These are phyloP conservation scores for Wickerhamiella australiensis DNA, from an alignment of 805 yeast species.

Conservation along the genomic window DNA sequence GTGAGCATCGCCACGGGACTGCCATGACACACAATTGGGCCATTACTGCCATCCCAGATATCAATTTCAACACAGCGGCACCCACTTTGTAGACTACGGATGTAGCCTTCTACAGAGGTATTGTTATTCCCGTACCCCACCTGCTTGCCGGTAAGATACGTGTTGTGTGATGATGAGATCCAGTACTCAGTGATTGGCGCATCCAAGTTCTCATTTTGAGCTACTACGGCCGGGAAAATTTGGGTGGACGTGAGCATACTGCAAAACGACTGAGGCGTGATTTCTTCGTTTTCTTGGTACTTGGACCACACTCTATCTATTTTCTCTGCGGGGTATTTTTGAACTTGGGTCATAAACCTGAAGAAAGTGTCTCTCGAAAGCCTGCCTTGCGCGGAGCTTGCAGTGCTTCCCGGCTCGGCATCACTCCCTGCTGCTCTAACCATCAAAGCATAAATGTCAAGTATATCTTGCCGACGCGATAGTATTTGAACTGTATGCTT, in stretches of 20 bases:
- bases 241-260: conserved; percentile 30
- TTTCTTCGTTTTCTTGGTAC: conserved; percentile 23
- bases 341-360: conserved; percentile 5
- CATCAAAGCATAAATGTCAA: conserved; percentile 34
- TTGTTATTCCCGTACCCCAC: conserved; percentile 57
- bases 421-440: too few relatives aligned
- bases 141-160: conserved; percentile 80
- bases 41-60: conserved; percentile 76
- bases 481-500: conserved; percentile 58
- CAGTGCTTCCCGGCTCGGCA: too few relatives aligned
- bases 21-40: conserved; percentile 88
- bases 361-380: background rate
- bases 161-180: conserved; percentile 90
- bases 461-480: conserved; percentile 54
- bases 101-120: conserved; percentile 75
- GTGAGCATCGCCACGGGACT: conserved; percentile 48
- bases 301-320: conserved; percentile 30
- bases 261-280: conserved; percentile 29
- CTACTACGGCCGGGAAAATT: conserved; percentile 17
- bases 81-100: conserved; percentile 76
- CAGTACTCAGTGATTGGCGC: conserved; percentile 74
- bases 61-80: conserved; percentile 93
- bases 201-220: conserved; percentile 31
- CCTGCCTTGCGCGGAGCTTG: background rate
- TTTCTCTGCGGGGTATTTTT: conserved; percentile 9